These are phyloP conservation scores for Xylaria flabelliformis DNA, from an alignment of 495 filamentous ascomycete genomes.

Conservation along the genomic window DNA sequence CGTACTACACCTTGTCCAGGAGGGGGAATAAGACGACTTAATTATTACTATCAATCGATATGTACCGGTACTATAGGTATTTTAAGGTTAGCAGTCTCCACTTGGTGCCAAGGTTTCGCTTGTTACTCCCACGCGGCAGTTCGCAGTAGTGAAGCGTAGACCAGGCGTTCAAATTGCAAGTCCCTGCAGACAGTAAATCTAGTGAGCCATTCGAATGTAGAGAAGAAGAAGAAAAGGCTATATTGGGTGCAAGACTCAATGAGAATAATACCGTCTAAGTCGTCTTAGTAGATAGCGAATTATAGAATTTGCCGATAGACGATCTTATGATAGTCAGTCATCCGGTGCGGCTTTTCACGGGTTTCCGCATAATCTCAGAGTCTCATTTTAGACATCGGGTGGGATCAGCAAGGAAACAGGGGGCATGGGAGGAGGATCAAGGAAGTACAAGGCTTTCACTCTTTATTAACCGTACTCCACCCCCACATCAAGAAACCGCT, in stretches of 20 bases:
- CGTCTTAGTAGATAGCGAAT: no score
- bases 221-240: background rate
- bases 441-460: background rate
- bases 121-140: background rate
- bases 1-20: constrained; percentile 2
- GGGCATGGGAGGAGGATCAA: background rate
- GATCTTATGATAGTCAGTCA: background rate
- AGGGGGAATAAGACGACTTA: background rate
- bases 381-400: constrained; percentile 15
- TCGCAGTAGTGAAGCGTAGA: background rate
- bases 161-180: background rate
- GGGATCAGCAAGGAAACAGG: constrained; percentile 19
- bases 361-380: constrained; percentile 14
- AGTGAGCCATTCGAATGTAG: background rate
- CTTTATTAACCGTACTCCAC: constrained; percentile 24
- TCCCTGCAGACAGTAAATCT: background rate
- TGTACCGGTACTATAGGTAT: constrained; percentile 5
- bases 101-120: background rate
- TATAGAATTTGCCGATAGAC: no score
- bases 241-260: no score
- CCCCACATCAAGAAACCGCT: constrained; percentile 18
- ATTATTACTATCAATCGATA: background rate
- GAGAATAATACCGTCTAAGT: no score
- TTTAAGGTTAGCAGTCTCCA: constrained; percentile 16
- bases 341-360: background rate